These are phyloP conservation scores for Mycena crocata DNA, from an alignment of 768 basidiomycete genomes.

Conservation along the genomic window DNA sequence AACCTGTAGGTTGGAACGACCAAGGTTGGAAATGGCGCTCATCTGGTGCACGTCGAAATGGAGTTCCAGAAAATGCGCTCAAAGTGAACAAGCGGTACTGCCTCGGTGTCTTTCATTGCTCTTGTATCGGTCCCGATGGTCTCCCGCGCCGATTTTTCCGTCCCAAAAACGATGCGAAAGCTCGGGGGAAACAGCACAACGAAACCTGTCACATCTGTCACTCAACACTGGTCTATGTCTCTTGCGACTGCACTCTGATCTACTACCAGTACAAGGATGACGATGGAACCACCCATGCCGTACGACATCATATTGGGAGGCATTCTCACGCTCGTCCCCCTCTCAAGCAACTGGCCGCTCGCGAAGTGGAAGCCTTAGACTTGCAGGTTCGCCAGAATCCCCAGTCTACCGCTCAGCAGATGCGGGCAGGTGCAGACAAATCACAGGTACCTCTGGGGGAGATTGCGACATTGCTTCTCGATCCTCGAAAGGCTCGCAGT, in stretches of 20 bases:
- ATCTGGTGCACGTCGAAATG: not conserved
- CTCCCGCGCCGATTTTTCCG: not conserved
- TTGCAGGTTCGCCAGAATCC: constrained; percentile 1
- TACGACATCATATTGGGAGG: not conserved
- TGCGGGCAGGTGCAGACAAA: not conserved
- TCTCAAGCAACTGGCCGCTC: constrained; percentile 4
- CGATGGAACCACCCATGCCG: not conserved
- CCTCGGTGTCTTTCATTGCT: constrained; percentile 7
- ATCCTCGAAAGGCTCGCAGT: not conserved
- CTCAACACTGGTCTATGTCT: not conserved
- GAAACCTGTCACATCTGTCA: not conserved
- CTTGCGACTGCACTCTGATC: not conserved
- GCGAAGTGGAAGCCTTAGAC: not conserved
- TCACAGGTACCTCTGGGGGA: constrained; percentile 1
- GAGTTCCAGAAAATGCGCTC: not conserved
- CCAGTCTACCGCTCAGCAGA: not conserved
- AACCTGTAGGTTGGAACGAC: not conserved
- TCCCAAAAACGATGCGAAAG: not conserved
- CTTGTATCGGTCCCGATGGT: not conserved
- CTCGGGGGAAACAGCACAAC: not conserved
- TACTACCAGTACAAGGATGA: not conserved
- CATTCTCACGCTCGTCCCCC: constrained; percentile 1
- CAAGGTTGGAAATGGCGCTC: constrained; percentile 7
- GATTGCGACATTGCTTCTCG: not conserved
- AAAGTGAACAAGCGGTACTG: constrained; percentile 3